Conservation (phyloP, 371 early-diverging fungal genomes). For the Mortierella sp. region DNA sequence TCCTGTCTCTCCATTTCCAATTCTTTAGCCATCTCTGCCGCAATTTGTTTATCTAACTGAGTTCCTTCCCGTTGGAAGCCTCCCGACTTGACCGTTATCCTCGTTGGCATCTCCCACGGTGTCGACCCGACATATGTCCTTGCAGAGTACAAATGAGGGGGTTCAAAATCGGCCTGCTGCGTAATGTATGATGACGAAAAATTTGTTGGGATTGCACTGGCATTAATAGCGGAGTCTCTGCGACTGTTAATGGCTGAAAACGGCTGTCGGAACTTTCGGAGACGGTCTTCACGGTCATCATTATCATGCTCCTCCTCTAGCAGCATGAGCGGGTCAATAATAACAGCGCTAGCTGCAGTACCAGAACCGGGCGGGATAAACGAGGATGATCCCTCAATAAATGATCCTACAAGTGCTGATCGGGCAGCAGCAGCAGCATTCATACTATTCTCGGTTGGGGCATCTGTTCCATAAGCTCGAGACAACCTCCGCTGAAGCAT, state of each 20-base stretch:
- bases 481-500: conserved; percentile 54
- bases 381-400: conserved; percentile 8
- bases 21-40: conserved; percentile 49
- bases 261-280: conserved; percentile 26
- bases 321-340: conserved; percentile 52
- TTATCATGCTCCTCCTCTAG: conserved; percentile 50
- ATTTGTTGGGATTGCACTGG: too few species aligned
- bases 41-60: conserved; percentile 45
- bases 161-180: conserved; percentile 38
- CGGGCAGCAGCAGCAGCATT: neutral
- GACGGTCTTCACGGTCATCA: conserved; percentile 35
- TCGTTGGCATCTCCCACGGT: conserved; percentile 56
- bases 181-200: conserved; percentile 3
- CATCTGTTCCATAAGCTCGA: conserved; percentile 36
- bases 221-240: conserved; percentile 9
- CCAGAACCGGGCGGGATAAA: conserved; percentile 4
- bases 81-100: conserved; percentile 45
- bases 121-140: conserved; percentile 50
- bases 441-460: neutral
- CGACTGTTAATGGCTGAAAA: conserved; percentile 49
- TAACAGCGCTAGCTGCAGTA: conserved; percentile 23
- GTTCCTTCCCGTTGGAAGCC: conserved; percentile 48
- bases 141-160: conserved; percentile 51
- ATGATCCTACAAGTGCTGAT: conserved; percentile 18
- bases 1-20: conserved; percentile 44